Conservation (phyloP, 352 stramenopile genomes). For the Blastocystis sp. region DNA sequence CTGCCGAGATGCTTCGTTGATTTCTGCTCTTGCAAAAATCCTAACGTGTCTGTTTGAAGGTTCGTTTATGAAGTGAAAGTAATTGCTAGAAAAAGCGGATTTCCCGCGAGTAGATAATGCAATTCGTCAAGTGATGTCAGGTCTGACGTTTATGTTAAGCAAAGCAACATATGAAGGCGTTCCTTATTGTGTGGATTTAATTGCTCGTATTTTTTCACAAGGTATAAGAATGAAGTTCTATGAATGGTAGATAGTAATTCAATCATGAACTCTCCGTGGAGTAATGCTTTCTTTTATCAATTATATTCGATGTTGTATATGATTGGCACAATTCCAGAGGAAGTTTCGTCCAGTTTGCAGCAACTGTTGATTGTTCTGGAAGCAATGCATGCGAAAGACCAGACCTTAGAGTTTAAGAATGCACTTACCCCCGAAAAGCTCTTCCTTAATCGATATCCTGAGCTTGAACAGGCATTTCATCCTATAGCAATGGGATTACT, state of each 20-base stretch:
- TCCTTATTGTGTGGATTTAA: neutral
- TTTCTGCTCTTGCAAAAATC: neutral
- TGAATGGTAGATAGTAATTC: neutral
- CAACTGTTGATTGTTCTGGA: neutral
- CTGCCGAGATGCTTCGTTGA: neutral
- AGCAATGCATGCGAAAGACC: neutral
- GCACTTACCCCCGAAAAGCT: conserved; percentile 25
- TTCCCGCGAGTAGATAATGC: neutral
- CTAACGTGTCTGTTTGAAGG: neutral
- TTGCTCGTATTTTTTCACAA: neutral
- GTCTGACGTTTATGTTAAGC: neutral
- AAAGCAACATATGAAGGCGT: neutral
- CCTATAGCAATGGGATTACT: neutral
- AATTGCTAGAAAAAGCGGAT: neutral
- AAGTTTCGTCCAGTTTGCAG: neutral
- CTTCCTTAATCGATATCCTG: conserved; percentile 37
- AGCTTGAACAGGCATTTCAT: neutral
- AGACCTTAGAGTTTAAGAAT: conserved; percentile 55
- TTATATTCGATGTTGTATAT: conserved; percentile 25
- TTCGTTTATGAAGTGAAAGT: neutral
- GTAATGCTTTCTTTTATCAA: conserved; percentile 7
- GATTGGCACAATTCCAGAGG: neutral
- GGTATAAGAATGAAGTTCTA: neutral
- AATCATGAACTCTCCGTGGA: neutral
- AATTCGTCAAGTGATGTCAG: neutral